phyloP scores from a whole-genome alignment of 176 grass and related monocot genomes.

The Musa itinerans region DNA sequence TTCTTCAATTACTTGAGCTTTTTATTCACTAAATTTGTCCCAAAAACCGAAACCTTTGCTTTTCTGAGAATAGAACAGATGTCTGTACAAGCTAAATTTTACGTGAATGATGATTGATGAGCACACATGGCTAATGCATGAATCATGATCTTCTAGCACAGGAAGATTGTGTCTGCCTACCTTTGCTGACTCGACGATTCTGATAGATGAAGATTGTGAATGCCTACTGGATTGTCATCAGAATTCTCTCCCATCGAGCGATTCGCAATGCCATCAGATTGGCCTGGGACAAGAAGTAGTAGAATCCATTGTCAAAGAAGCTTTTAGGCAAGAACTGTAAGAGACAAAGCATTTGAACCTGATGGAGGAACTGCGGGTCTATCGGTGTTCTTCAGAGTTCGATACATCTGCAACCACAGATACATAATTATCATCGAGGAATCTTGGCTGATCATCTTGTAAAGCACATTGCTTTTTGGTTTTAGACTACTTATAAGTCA shows the following conservation, averaged over 20 bases:
- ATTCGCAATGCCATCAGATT: slow-evolving; percentile 23
- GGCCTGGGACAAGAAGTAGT: slow-evolving; percentile 33
- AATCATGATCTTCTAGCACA: too few relatives aligned
- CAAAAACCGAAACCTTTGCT: slow-evolving; percentile 41
- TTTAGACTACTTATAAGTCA: too few relatives aligned
- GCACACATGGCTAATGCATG: too few relatives aligned
- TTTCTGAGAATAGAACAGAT: too few relatives aligned
- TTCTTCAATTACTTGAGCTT: too few relatives aligned
- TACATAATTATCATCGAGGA: background rate
- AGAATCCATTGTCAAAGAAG: background rate
- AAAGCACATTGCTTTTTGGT: too few relatives aligned
- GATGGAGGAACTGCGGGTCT: slow-evolving; percentile 41
- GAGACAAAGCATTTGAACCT: slow-evolving; percentile 11
- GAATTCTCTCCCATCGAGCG: slow-evolving; percentile 40
- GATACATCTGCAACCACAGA: slow-evolving; percentile 53
- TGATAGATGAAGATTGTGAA: slow-evolving; percentile 39
- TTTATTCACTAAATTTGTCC: slow-evolving; percentile 11
- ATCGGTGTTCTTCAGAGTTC: slow-evolving; percentile 31
- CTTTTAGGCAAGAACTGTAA: background rate
- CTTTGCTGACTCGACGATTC: slow-evolving; percentile 22
- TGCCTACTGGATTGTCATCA: slow-evolving; percentile 45
- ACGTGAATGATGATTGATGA: too few relatives aligned
- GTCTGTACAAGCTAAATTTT: too few relatives aligned
- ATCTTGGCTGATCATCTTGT: too few relatives aligned
- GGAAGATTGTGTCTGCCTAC: too few relatives aligned